Evolutionary conservation across 1,139 yeast species (phyloP).

Genomic region (Suhomyces yuchorum): DNA sequence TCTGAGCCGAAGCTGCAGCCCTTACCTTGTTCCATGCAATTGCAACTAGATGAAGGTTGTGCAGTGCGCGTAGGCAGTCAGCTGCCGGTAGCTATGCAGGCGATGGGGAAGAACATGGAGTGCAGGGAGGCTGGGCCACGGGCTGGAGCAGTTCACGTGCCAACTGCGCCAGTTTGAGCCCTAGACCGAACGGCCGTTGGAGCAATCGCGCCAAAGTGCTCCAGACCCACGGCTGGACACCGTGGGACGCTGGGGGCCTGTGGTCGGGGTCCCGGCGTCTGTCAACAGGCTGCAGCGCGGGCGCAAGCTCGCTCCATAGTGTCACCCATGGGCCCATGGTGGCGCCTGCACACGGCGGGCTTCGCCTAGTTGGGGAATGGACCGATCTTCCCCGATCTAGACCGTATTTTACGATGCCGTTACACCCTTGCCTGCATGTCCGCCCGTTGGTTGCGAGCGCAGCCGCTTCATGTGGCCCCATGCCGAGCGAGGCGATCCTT

Average conservation of each 20-base stretch:
- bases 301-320: too few species aligned
- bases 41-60: too few species aligned
- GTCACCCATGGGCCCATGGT: not conserved
- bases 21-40: not conserved
- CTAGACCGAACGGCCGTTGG: not conserved
- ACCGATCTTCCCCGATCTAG: constrained; percentile 9
- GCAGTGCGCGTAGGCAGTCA: too few species aligned
- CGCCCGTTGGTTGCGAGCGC: not conserved
- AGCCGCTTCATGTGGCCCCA: not conserved
- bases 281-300: too few species aligned
- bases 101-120: too few species aligned
- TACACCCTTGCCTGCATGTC: not conserved
- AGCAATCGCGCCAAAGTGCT: not conserved
- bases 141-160: too few species aligned
- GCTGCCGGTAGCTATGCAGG: too few species aligned
- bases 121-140: too few species aligned
- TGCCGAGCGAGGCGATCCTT: not conserved
- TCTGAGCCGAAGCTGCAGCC: not conserved
- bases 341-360: not conserved
- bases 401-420: constrained; percentile 4
- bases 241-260: too few species aligned
- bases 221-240: too few species aligned
- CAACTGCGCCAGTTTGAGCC: not conserved
- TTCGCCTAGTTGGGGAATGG: constrained; percentile 1
- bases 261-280: too few species aligned